Evolutionary conservation across 257 asterid genomes (phyloP), one percentile per base, ranked within the genome.

Genomic region (Nicotiana benthamiana): DNA sequence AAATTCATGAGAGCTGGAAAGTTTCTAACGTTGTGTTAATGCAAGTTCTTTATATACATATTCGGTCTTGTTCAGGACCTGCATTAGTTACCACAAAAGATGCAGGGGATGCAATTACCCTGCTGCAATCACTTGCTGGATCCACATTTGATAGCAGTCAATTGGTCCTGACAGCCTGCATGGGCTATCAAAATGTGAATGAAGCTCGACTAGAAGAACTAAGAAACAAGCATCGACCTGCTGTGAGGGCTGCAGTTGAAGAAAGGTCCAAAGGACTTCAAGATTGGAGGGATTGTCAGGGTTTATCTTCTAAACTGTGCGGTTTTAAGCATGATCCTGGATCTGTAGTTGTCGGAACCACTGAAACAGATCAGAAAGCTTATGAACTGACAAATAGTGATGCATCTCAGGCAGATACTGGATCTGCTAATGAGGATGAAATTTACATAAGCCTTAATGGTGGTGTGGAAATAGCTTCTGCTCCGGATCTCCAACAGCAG

Each of bases 121-220:
- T 94, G 80, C 89, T 94, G 81, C 98, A 94, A 79, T 93, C 98
- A 57, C 86, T 94, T 65, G 97, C 96, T 36, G 97, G 97, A 57
- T 94, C 98, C 59, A 93, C 98, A 79, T 94, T 94, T 65, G 98
- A 94, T 83, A 94, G 98, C 89, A 94, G 98, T 87, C 98, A 93
- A 86, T 90, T 94, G 80, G 98, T 94, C 83, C 87, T 93, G 86
- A 94, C 97, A 63, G 98, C 97, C 75, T 91, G 98, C 88, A 93
- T 94, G 98, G 97, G 95, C 79, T 93, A 88, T 84, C 98, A 90
- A 84, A 91, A 90, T 87, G 95, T 94, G 68, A 86, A 83, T 34
- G 98, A 94, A 85, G 66, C 85, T 75, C 88, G 92, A 80, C 83
- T 94, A 86, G 85, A 85, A 84, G 95, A 90, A 86, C 88, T 94